These are phyloP conservation scores for Agaricus blazei DNA, from an alignment of 768 basidiomycete species.

Conservation along the genomic window DNA sequence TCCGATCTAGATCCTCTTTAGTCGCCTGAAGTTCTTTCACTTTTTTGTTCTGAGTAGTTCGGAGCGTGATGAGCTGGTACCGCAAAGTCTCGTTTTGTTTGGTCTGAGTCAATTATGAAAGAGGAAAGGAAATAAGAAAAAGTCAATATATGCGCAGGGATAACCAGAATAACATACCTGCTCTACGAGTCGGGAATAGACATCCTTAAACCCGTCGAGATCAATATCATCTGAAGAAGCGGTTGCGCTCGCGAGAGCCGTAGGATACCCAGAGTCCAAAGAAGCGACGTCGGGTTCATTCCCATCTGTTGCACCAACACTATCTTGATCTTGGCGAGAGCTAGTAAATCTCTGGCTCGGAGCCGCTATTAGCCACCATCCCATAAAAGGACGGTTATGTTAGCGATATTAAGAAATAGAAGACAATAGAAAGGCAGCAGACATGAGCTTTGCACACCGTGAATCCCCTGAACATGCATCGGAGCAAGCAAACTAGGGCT, in stretches of 20 bases:
- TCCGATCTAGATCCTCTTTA: not conserved
- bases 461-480: not conserved
- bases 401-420: no score
- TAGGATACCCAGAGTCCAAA: not conserved
- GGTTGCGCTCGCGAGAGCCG: no score
- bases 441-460: not conserved
- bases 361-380: no score
- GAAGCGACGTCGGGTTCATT: not conserved
- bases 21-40: not conserved
- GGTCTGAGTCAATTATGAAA: not conserved
- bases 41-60: not conserved
- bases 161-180: not conserved
- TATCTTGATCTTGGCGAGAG: no score
- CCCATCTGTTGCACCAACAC: not conserved
- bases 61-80: conserved; percentile 5
- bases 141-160: not conserved
- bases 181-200: not conserved
- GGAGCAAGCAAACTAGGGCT: not conserved
- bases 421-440: no score
- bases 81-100: not conserved
- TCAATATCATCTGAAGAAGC: not conserved
- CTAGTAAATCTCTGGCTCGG: no score
- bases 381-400: no score
- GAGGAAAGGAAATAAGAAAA: not conserved
- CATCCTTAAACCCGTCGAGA: conserved; percentile 3